phyloP scores from a whole-genome alignment of 2,329 filamentous ascomycete species.

The Xylaria multiplex region DNA sequence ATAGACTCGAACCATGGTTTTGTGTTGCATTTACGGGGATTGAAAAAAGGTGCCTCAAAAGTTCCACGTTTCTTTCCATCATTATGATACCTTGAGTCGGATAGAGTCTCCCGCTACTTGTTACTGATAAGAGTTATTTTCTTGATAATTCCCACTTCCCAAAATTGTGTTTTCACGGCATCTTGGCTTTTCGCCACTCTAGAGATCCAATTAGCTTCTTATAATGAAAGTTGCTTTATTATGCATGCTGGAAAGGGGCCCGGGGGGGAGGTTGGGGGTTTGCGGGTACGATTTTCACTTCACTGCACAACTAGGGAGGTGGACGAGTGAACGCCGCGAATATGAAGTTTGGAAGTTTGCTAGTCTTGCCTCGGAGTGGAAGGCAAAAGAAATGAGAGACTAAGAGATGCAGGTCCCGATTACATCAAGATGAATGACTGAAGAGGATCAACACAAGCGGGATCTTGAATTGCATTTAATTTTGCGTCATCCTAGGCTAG shows the following conservation, averaged over 20 bases:
- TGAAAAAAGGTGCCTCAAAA: constrained; percentile 57
- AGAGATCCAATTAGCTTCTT: constrained; percentile 31
- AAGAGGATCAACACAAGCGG: constrained; percentile 14
- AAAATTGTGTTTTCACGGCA: constrained; percentile 43
- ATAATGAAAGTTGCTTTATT: constrained; percentile 34
- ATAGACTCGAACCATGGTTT: constrained; percentile 55
- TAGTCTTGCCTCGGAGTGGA: constrained; percentile 32
- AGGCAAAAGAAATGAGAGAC: not conserved
- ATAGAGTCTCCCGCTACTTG: constrained; percentile 49
- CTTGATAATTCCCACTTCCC: constrained; percentile 37
- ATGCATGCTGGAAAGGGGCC: constrained; percentile 19
- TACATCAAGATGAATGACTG: constrained; percentile 22
- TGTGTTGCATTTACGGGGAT: constrained; percentile 58
- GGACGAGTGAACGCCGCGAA: constrained; percentile 15
- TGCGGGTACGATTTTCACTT: not conserved
- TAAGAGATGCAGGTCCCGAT: constrained; percentile 10
- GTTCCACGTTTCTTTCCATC: constrained; percentile 53
- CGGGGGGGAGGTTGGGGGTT: constrained; percentile 2
- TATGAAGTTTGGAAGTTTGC: constrained; percentile 37
- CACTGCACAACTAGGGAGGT: constrained; percentile 16
- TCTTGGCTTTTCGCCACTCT: constrained; percentile 35
- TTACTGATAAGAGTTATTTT: constrained; percentile 44
- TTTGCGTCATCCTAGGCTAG: constrained; percentile 33
- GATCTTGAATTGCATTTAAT: constrained; percentile 39
- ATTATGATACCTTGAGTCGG: constrained; percentile 56